Conservation (phyloP, 345 rosid species). For the Leavenworthia alabamica region DNA sequence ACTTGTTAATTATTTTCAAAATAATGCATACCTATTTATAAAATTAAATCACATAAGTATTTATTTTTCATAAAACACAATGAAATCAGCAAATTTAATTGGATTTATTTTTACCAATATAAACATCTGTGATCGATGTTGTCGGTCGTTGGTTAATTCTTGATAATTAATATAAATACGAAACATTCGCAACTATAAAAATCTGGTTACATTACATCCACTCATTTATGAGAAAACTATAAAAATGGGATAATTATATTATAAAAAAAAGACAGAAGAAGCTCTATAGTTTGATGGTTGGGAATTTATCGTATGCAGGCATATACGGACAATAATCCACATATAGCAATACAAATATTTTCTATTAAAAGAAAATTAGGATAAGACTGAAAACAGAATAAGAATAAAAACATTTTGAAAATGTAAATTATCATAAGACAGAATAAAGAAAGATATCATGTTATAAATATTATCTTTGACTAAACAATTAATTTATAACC, state of each 20-base stretch:
- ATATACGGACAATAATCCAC: neutral
- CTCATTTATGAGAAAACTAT: no score
- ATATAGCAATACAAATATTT: neutral
- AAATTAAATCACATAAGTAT: neutral
- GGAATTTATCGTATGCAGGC: neutral
- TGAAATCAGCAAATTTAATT: neutral
- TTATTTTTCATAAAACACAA: neutral
- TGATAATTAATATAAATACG: neutral
- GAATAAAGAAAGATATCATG: neutral
- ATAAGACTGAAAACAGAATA: neutral
- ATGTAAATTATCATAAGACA: constrained; percentile 3
- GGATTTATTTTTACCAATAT: neutral
- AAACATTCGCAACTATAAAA: neutral
- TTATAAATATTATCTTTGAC: neutral
- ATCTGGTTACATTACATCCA: neutral
- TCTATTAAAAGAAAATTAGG: constrained; percentile 6
- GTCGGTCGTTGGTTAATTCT: constrained; percentile 21
- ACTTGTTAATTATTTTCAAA: neutral
- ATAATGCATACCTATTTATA: constrained; percentile 1
- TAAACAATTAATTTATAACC: no score
- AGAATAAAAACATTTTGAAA: constrained; percentile 8
- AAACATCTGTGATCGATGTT: neutral
- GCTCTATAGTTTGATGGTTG: neutral
- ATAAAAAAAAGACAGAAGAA: neutral
- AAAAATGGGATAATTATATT: neutral